Conservation (phyloP, 1,139 yeast species). For the Pichia sp. region DNA sequence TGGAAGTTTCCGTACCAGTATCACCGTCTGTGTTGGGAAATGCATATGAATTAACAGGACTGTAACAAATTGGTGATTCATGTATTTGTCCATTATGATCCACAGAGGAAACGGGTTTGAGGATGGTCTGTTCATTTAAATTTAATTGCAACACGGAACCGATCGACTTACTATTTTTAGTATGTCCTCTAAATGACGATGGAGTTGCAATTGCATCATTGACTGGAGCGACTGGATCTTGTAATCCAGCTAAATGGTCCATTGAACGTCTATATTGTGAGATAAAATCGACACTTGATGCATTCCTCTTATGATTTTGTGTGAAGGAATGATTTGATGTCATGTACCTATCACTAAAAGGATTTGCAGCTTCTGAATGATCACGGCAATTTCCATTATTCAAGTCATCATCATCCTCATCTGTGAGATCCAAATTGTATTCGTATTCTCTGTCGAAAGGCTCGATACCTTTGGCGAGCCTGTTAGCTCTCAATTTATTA, state of each 20-base stretch:
- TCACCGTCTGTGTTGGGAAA: not conserved
- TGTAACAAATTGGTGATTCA: conserved; percentile 1
- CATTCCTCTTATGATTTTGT: conserved; percentile 1
- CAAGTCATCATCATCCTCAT: not conserved
- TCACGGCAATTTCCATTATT: not conserved
- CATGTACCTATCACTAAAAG: conserved; percentile 9
- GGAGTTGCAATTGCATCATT: too few species aligned
- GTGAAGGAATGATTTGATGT: not conserved
- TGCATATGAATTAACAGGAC: conserved; percentile 1
- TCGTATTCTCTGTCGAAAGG: conserved; percentile 15
- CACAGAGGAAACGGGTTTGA: too few species aligned
- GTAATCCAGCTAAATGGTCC: conserved; percentile 9
- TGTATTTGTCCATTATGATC: not conserved
- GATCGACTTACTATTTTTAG: conserved; percentile 4
- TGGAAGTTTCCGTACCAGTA: not conserved
- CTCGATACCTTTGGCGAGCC: conserved; percentile 11
- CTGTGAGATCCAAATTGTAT: too few species aligned
- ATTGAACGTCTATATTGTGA: conserved; percentile 14
- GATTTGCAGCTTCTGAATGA: conserved; percentile 5
- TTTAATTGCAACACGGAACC: conserved; percentile 8
- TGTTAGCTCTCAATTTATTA: conserved; percentile 14
- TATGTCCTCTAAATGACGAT: too few species aligned
- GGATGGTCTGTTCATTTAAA: not conserved
- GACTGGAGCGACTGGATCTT: too few species aligned
- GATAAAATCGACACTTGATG: conserved; percentile 5